Evolutionary conservation across 371 early-diverging fungal species (phyloP).

Genomic region (Apophysomyces trapeziformis): DNA sequence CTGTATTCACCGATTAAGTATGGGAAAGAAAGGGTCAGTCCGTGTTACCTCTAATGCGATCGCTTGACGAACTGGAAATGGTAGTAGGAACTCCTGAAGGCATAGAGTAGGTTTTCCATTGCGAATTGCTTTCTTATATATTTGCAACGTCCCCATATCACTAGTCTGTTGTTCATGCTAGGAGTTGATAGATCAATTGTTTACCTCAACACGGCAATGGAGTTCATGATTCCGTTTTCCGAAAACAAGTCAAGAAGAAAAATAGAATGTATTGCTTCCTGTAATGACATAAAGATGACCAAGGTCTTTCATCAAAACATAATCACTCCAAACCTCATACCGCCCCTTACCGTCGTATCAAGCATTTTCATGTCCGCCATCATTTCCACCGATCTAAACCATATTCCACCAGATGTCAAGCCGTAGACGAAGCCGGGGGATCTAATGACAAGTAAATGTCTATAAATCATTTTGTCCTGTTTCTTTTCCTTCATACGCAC

Average conservation of each 20-base stretch:
- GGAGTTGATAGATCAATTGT: not conserved
- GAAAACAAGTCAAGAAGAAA: not conserved
- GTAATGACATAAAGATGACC: too few species aligned
- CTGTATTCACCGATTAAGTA: not conserved
- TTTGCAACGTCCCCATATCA: not conserved
- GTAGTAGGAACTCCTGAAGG: not conserved
- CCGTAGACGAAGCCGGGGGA: not conserved
- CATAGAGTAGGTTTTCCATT: not conserved
- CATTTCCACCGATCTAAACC: not conserved
- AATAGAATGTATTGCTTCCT: not conserved
- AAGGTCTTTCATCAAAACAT: not conserved
- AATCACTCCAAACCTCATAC: not conserved
- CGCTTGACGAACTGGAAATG: not conserved
- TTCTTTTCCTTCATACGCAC: not conserved
- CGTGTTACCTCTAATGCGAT: not conserved
- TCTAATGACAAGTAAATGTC: not conserved
- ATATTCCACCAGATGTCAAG: not conserved
- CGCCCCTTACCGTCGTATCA: not conserved
- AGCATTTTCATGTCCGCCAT: not conserved
- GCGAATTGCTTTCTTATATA: not conserved
- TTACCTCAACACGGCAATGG: conserved; percentile 4
- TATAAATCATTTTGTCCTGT: not conserved
- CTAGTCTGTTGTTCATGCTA: not conserved
- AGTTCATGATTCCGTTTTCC: not conserved
- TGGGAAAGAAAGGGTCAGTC: not conserved